Percentiles rank a stretch among this genome's conserved stretches.
These are phyloP conservation scores for Diaporthe sp. DNA, from an alignment of 2,329 filamentous ascomycete genomes.

Conservation along the genomic window DNA sequence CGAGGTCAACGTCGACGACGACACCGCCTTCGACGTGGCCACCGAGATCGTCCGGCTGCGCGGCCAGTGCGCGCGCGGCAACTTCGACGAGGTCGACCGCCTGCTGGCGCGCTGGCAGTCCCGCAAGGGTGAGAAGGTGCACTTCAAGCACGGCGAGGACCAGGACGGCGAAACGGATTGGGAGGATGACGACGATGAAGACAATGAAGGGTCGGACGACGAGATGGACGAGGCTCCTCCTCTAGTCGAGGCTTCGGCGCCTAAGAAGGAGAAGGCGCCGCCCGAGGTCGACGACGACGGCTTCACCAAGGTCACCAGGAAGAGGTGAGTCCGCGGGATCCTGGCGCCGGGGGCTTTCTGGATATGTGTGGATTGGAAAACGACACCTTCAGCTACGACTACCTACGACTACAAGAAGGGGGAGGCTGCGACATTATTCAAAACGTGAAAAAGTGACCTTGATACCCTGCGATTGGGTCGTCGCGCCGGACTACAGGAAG, in stretches of 20 bases:
- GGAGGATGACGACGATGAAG: slow-evolving; percentile 66
- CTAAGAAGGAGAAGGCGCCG: slow-evolving; percentile 72
- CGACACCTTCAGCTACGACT: background rate
- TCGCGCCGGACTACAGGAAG: slow-evolving; percentile 14
- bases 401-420: background rate
- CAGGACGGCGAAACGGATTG: slow-evolving; percentile 72
- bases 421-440: background rate
- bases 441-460: slow-evolving; percentile 23
- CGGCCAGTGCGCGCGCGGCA: slow-evolving; percentile 74
- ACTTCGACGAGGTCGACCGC: slow-evolving; percentile 74
- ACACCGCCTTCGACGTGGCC: slow-evolving; percentile 82
- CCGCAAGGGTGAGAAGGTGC: slow-evolving; percentile 70
- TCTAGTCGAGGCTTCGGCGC: slow-evolving; percentile 61
- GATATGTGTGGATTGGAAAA: background rate
- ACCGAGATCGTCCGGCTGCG: slow-evolving; percentile 78
- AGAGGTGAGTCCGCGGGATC: slow-evolving; percentile 65
- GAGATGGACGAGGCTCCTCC: slow-evolving; percentile 78
- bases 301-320: slow-evolving; percentile 81
- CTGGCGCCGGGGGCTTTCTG: background rate
- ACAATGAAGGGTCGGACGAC: slow-evolving; percentile 70
- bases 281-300: slow-evolving; percentile 86
- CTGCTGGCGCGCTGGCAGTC: slow-evolving; percentile 75
- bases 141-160: slow-evolving; percentile 69
- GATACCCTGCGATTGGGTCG: slow-evolving; percentile 31
- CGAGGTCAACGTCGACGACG: slow-evolving; percentile 92